These are phyloP conservation scores for Leptodontidium sp. DNA, from an alignment of 2,329 filamentous ascomycete species.

Conservation along the genomic window DNA sequence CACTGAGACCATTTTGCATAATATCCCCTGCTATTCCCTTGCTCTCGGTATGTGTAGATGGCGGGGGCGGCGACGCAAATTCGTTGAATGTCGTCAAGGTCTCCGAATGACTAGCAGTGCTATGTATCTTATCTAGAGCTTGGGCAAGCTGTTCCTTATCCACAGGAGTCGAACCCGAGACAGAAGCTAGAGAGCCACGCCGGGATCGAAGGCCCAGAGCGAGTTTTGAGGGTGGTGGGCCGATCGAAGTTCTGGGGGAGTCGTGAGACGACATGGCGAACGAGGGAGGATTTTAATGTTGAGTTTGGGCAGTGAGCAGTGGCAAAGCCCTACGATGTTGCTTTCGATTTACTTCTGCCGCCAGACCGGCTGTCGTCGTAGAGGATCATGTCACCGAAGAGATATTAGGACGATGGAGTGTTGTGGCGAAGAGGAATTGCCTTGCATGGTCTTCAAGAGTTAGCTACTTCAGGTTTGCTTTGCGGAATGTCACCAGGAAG, in stretches of 20 bases:
- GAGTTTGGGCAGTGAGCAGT: background rate
- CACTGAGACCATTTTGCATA: conserved; percentile 86
- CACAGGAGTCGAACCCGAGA: conserved; percentile 57
- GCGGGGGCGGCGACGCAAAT: conserved; percentile 75
- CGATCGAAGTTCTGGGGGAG: conserved; percentile 39
- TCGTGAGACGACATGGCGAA: conserved; percentile 44
- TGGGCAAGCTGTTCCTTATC: conserved; percentile 80
- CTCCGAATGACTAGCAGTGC: conserved; percentile 83
- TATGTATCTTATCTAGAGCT: conserved; percentile 87
- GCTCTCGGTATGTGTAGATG: conserved; percentile 66
- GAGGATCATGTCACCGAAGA: conserved; percentile 38
- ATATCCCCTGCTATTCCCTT: conserved; percentile 76
- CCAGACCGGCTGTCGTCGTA: conserved; percentile 33
- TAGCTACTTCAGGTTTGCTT: background rate
- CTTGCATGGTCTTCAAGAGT: conserved; percentile 16
- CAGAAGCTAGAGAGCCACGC: conserved; percentile 58
- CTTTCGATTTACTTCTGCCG: conserved; percentile 28
- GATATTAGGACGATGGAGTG: background rate
- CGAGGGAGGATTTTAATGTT: background rate
- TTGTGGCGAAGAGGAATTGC: background rate
- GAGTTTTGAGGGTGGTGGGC: conserved; percentile 33
- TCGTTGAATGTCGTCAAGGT: conserved; percentile 94
- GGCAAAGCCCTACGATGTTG: background rate
- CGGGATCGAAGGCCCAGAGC: conserved; percentile 44
- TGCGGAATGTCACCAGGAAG: background rate